These are phyloP conservation scores for Dentipellis fragilis DNA, from an alignment of 768 basidiomycete genomes.

Conservation along the genomic window DNA sequence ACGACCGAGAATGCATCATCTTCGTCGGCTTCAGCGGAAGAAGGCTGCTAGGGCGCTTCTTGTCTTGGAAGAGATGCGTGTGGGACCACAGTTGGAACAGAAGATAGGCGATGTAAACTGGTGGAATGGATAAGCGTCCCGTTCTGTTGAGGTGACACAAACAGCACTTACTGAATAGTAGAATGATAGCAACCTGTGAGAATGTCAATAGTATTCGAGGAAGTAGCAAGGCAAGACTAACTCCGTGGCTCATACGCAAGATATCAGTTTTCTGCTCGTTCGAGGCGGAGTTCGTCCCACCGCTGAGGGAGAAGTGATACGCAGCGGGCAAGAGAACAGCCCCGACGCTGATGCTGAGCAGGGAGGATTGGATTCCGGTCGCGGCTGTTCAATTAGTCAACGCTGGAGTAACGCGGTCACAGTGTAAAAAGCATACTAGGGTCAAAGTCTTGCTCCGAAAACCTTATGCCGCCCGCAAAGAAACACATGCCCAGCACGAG, in stretches of 20 bases:
- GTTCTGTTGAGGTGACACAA: background rate
- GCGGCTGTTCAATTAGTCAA: slow-evolving; percentile 34
- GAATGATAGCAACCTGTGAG: slow-evolving; percentile 57
- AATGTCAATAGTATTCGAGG: background rate
- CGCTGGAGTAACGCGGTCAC: background rate
- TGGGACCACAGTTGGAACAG: slow-evolving; percentile 78
- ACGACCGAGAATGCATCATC: background rate
- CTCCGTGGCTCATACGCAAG: slow-evolving; percentile 69
- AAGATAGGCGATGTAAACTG: slow-evolving; percentile 63
- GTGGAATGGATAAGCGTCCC: background rate
- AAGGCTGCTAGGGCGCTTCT: slow-evolving; percentile 11
- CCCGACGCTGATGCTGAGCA: slow-evolving; percentile 68
- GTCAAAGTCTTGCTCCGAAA: slow-evolving; percentile 73
- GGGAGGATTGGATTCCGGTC: slow-evolving; percentile 62
- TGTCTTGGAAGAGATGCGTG: slow-evolving; percentile 52
- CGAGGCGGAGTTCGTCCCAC: slow-evolving; percentile 8
- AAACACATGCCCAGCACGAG: slow-evolving; percentile 81
- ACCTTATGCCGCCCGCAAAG: slow-evolving; percentile 70
- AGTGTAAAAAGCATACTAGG: slow-evolving; percentile 34
- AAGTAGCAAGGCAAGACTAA: slow-evolving; percentile 23
- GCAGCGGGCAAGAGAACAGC: slow-evolving; percentile 73
- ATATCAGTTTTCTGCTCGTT: slow-evolving; percentile 36
- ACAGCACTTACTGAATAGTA: slow-evolving; percentile 54
- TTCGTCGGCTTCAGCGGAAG: slow-evolving; percentile 1
- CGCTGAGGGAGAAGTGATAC: slow-evolving; percentile 54